Conservation (phyloP, 257 asterid genomes). For the Ophiorrhiza pumila region DNA sequence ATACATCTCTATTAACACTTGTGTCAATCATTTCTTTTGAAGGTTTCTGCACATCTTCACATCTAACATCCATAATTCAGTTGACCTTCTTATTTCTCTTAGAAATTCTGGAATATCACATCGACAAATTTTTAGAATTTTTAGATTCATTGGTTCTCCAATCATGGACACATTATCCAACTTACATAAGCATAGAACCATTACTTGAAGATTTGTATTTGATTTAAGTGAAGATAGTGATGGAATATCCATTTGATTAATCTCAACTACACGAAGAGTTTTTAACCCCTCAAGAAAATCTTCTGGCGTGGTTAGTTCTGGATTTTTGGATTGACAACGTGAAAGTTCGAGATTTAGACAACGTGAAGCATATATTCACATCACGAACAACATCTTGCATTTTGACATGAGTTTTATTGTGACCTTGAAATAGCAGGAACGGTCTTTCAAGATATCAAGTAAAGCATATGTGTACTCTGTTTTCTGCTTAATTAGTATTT, state of each 20-base stretch:
- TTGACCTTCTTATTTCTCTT: constrained; percentile 7
- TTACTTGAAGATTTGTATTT: constrained; percentile 16
- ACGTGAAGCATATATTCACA: constrained; percentile 14
- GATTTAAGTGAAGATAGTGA: not conserved
- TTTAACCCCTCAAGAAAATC: constrained; percentile 4
- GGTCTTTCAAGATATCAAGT: constrained; percentile 1
- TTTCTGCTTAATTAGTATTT: constrained; percentile 13
- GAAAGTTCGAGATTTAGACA: constrained; percentile 14
- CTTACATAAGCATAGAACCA: not conserved
- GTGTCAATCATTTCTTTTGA: constrained; percentile 4
- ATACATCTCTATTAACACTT: no score
- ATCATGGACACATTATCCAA: constrained; percentile 12
- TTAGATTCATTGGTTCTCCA: constrained; percentile 12
- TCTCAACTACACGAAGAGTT: not conserved
- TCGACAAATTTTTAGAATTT: constrained; percentile 15
- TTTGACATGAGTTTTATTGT: not conserved
- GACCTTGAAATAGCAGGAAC: not conserved
- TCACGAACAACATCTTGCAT: constrained; percentile 17
- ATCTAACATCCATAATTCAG: constrained; percentile 15
- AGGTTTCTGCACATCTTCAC: constrained; percentile 6
- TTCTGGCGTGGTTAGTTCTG: not conserved
- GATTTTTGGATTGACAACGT: not conserved
- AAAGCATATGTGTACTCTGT: not conserved
- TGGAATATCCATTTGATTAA: not conserved
- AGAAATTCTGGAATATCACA: constrained; percentile 12